Conservation (phyloP, 2,329 filamentous ascomycete genomes). For the Lasiodiplodia sp. region DNA sequence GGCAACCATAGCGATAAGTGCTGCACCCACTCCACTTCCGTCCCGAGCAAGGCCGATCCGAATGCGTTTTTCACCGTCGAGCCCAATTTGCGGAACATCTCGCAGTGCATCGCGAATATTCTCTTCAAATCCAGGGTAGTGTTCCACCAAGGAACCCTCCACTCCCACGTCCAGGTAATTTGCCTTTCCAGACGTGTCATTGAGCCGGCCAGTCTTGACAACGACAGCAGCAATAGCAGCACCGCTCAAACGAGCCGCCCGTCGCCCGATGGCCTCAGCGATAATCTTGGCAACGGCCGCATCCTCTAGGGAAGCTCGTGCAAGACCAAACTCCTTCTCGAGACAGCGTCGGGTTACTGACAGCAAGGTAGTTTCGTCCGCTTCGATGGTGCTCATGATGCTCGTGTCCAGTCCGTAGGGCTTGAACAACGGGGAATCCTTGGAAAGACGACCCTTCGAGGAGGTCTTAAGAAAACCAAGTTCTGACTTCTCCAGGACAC, state of each 20-base stretch:
- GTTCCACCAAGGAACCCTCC: conserved; percentile 92
- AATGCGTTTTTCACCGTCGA: conserved; percentile 80
- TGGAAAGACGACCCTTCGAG: conserved; percentile 73
- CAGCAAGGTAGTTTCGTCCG: conserved; percentile 76
- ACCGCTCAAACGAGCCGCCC: conserved; percentile 87
- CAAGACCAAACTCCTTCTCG: conserved; percentile 76
- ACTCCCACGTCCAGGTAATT: conserved; percentile 90
- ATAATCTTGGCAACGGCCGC: conserved; percentile 86
- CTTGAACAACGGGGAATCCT: conserved; percentile 72
- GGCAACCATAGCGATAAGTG: conserved; percentile 90
- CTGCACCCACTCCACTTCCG: conserved; percentile 92
- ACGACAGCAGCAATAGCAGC: conserved; percentile 87
- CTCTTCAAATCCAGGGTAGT: conserved; percentile 90
- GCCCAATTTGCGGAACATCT: conserved; percentile 78
- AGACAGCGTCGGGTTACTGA: conserved; percentile 78
- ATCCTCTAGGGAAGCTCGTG: conserved; percentile 81
- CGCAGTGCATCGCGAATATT: conserved; percentile 85
- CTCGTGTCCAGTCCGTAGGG: conserved; percentile 92
- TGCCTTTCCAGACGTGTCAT: conserved; percentile 49
- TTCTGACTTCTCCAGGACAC: conserved; percentile 72
- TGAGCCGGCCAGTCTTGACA: conserved; percentile 77
- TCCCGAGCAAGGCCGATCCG: conserved; percentile 98
- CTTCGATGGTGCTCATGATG: conserved; percentile 85
- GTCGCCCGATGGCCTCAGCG: conserved; percentile 82
- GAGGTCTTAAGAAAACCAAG: conserved; percentile 71